Evolutionary conservation across 805 yeast genomes (phyloP).

Genomic region (Hanseniaspora mollemarum): DNA sequence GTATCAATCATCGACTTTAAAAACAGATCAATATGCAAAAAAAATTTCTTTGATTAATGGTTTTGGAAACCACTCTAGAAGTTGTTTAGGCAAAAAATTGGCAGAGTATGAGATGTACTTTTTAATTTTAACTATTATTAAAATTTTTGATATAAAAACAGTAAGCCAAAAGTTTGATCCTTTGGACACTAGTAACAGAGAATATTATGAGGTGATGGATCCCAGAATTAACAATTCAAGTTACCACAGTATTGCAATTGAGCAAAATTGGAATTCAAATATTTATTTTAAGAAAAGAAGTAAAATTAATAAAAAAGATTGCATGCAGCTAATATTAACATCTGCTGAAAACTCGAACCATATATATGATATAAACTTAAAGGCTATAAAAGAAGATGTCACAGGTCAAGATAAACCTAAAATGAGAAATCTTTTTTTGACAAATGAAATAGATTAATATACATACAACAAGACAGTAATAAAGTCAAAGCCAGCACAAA

Average conservation of each 20-base stretch:
- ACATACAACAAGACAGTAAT: neutral
- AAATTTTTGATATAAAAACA: neutral
- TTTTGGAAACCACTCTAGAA: constrained; percentile 10
- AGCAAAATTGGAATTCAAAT: constrained; percentile 3
- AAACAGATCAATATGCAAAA: neutral
- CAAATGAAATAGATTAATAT: neutral
- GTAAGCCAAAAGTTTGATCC: neutral
- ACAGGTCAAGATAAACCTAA: no score
- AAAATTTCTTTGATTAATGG: neutral
- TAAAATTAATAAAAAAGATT: neutral
- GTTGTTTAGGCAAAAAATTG: constrained; percentile 7
- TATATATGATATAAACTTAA: no score
- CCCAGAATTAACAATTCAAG: constrained; percentile 9
- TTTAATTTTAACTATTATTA: neutral
- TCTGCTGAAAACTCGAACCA: no score
- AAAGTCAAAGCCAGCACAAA: neutral
- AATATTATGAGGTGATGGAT: constrained; percentile 1
- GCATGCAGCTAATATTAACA: no score
- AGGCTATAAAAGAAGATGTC: no score
- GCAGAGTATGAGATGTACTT: constrained; percentile 9
- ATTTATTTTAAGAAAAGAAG: constrained; percentile 1
- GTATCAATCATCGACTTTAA: no score
- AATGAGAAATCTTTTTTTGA: neutral
- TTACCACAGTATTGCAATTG: constrained; percentile 5
- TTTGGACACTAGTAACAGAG: neutral